phyloP scores from a whole-genome alignment of 1,284 basidiomycete genomes.

The Peniophora sp. region DNA sequence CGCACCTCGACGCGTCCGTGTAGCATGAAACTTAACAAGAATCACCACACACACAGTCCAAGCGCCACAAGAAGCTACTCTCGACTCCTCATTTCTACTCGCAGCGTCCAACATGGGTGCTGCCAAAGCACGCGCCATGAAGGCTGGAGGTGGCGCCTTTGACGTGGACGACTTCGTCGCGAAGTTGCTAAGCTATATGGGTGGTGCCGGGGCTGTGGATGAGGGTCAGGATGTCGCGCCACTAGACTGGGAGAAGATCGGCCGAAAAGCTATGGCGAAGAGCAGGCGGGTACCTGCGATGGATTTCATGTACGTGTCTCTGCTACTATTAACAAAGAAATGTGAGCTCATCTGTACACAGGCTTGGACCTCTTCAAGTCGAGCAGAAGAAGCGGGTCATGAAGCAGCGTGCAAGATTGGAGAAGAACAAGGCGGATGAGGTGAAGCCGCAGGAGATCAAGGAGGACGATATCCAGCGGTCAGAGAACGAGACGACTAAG shows the following conservation, averaged over 20 bases:
- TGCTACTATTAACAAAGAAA: neutral
- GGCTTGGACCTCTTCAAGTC: conserved; percentile 72
- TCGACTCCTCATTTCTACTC: conserved; percentile 69
- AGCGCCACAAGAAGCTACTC: conserved; percentile 71
- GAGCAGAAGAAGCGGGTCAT: conserved; percentile 65
- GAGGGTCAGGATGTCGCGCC: conserved; percentile 32
- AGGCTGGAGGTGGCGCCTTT: conserved; percentile 73
- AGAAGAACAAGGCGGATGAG: conserved; percentile 65
- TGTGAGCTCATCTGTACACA: conserved; percentile 18
- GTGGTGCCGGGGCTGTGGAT: conserved; percentile 51
- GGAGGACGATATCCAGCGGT: conserved; percentile 69
- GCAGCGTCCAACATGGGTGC: conserved; percentile 64
- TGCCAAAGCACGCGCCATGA: conserved; percentile 80
- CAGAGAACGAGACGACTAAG: conserved; percentile 77
- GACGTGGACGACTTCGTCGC: conserved; percentile 79
- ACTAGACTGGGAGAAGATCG: conserved; percentile 70
- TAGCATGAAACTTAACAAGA: conserved; percentile 3
- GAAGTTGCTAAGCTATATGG: conserved; percentile 66
- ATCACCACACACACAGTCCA: conserved; percentile 43
- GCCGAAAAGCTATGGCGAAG: conserved; percentile 63
- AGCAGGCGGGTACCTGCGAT: conserved; percentile 66
- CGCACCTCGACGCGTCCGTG: conserved; percentile 7
- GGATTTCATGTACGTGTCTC: conserved; percentile 67
- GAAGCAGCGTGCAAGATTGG: conserved; percentile 57
- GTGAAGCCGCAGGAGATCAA: conserved; percentile 65